Evolutionary conservation across 75 land plant species (phyloP).

Genomic region (Selaginella tamariscina): DNA sequence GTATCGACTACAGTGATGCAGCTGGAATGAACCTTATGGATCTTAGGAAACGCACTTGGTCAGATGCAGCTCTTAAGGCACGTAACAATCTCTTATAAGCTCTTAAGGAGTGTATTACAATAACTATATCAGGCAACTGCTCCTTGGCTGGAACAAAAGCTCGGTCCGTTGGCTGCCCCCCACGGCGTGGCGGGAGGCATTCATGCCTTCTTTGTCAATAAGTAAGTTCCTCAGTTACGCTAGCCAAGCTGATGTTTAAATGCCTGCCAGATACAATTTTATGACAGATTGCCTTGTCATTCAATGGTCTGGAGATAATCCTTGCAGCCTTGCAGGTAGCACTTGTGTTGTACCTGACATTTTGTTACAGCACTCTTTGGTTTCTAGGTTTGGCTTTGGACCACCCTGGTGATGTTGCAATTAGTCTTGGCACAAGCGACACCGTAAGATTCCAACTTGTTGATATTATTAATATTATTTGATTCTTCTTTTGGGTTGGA

Average conservation of each 20-base stretch:
- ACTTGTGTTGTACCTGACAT: too few relatives aligned
- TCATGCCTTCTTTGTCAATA: constrained; percentile 58
- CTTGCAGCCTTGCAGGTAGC: constrained; percentile 89
- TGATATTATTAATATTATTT: too few relatives aligned
- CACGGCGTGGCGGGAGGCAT: constrained; percentile 72
- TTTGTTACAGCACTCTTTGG: too few relatives aligned
- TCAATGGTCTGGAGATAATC: constrained; percentile 99
- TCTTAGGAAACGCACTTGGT: constrained; percentile 58
- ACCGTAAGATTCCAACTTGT: constrained; percentile 43
- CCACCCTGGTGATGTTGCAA: constrained; percentile 88
- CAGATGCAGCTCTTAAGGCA: constrained; percentile 56
- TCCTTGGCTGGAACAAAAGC: constrained; percentile 64
- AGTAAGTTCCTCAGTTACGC: too few relatives aligned
- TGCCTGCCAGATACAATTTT: constrained; percentile 45
- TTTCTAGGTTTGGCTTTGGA: constrained; percentile 74
- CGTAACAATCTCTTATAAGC: neutral
- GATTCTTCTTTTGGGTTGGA: constrained; percentile 3
- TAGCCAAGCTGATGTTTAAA: too few relatives aligned
- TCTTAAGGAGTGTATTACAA: neutral
- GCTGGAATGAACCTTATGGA: constrained; percentile 99
- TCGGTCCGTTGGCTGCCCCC: constrained; percentile 76
- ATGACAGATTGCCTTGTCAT: constrained; percentile 56
- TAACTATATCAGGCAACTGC: constrained; percentile 60
- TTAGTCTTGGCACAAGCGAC: constrained; percentile 97
- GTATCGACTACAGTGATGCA: constrained; percentile 85